Conservation (phyloP, 2,329 filamentous ascomycete genomes). For the Penicillium fuscoglaucum region DNA sequence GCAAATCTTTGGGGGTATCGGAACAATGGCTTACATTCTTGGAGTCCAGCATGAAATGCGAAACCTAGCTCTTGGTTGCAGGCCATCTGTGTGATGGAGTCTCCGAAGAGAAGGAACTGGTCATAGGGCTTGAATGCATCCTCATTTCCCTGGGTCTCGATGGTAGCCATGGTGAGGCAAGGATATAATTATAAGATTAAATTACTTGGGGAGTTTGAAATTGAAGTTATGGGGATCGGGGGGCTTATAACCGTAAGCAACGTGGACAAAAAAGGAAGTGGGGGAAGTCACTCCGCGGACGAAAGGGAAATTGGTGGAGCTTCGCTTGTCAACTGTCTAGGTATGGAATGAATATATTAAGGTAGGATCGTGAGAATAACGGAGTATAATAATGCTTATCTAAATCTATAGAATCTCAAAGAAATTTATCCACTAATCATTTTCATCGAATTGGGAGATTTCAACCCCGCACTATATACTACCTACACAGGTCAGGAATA, state of each 20-base stretch:
- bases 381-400: neutral
- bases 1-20: neutral
- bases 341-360: neutral
- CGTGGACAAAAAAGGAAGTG: neutral
- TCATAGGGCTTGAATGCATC: conserved; percentile 54
- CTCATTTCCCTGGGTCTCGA: neutral
- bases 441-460: neutral
- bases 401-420: neutral
- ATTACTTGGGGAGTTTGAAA: neutral
- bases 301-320: conserved; percentile 16
- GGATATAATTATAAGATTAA: neutral
- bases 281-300: conserved; percentile 15
- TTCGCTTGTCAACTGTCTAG: neutral
- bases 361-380: neutral
- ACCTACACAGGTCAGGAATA: neutral
- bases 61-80: conserved; percentile 66
- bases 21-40: conserved; percentile 57
- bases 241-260: neutral
- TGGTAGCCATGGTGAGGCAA: neutral
- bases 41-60: conserved; percentile 70
- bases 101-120: conserved; percentile 82
- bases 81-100: conserved; percentile 77
- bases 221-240: neutral
- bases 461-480: neutral
- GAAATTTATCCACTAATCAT: conserved; percentile 4